phyloP scores from a whole-genome alignment of 371 early-diverging fungal genomes.

The Saksenaea vasiformis region DNA sequence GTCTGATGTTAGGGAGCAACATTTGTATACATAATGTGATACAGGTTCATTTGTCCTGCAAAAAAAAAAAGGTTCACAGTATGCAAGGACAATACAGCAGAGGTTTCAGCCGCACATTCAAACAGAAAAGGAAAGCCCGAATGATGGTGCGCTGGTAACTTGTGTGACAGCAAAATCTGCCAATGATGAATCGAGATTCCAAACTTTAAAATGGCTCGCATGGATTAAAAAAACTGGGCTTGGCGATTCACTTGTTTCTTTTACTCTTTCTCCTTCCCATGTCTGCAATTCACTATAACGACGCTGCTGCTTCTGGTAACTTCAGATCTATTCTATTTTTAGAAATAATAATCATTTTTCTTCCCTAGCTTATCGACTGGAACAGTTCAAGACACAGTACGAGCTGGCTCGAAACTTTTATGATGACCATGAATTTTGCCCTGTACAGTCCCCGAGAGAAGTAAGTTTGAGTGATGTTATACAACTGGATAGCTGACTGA shows the following conservation, averaged over 20 bases:
- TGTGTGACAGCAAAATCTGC: background rate
- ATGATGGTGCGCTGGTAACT: background rate
- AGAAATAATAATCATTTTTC: background rate
- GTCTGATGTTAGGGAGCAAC: too few species aligned
- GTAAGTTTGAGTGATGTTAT: constrained; percentile 7
- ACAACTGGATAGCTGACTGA: too few species aligned
- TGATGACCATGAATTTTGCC: constrained; percentile 51
- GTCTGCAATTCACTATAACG: background rate
- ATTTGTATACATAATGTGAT: too few species aligned
- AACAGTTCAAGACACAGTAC: constrained; percentile 41
- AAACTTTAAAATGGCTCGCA: background rate
- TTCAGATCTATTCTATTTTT: background rate
- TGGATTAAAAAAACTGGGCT: constrained; percentile 3
- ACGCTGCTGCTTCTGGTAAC: background rate
- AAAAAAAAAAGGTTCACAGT: background rate
- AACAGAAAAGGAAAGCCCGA: constrained; percentile 2
- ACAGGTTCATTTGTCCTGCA: too few species aligned
- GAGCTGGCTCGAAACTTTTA: constrained; percentile 53
- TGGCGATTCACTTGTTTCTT: background rate
- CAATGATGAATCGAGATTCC: background rate
- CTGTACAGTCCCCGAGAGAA: constrained; percentile 28
- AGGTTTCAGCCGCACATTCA: background rate
- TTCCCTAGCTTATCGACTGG: constrained; percentile 17
- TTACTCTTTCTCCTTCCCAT: background rate
- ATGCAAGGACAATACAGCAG: background rate